phyloP scores from a whole-genome alignment of 75 land plant genomes.

The Cunninghamia lanceolata region DNA sequence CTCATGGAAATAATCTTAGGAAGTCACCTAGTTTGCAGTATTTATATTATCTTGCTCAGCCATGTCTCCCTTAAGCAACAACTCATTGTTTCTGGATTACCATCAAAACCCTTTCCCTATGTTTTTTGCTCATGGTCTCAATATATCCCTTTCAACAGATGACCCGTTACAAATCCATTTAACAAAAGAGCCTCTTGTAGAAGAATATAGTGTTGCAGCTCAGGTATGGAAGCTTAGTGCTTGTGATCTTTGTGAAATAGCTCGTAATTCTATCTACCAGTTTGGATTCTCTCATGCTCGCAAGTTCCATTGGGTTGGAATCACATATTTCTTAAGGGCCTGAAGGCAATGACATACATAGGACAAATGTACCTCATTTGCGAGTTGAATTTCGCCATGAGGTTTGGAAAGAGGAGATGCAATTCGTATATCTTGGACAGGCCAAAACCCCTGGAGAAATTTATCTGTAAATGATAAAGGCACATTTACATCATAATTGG shows the following conservation, averaged over 20 bases:
- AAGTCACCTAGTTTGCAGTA: constrained; percentile 55
- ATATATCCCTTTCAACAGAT: constrained; percentile 55
- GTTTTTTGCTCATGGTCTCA: constrained; percentile 58
- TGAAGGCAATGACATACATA: constrained; percentile 52
- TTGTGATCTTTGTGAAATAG: constrained; percentile 53
- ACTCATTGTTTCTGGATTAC: constrained; percentile 51
- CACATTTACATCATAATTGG: background rate
- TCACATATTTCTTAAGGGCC: constrained; percentile 37
- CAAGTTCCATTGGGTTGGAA: constrained; percentile 50
- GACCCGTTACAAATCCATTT: constrained; percentile 61
- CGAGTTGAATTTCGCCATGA: constrained; percentile 52
- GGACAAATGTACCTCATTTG: constrained; percentile 57
- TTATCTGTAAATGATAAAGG: background rate
- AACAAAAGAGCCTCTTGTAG: constrained; percentile 55
- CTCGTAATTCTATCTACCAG: constrained; percentile 53
- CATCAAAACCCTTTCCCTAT: constrained; percentile 58
- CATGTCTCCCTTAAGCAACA: constrained; percentile 60
- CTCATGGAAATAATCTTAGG: constrained; percentile 56
- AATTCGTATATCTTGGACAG: constrained; percentile 35
- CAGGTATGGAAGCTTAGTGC: constrained; percentile 60
- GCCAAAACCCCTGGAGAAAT: constrained; percentile 18
- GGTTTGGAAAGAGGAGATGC: constrained; percentile 53
- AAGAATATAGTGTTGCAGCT: constrained; percentile 57
- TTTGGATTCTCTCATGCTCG: constrained; percentile 49
- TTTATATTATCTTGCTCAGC: constrained; percentile 48